Base-by-base conservation (phyloP, 768 basidiomycete species). In the Lyophyllum atratum region DNA sequence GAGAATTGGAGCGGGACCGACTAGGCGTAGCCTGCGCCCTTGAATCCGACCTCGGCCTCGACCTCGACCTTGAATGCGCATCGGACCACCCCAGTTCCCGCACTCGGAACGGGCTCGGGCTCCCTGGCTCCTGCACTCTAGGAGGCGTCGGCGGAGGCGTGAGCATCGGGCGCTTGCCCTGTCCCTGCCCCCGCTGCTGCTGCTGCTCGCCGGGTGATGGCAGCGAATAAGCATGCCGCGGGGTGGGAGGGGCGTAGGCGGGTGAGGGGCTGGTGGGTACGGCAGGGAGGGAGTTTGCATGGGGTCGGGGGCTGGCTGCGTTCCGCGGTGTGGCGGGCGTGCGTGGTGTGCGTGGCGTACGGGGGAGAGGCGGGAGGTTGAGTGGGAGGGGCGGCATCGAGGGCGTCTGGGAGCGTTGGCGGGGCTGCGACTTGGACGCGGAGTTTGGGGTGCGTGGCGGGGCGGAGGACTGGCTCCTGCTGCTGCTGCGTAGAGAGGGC, bases 61-160 rank as follows among this genome's bases (percentile, higher is more conserved):
- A 29, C 50, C 50, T 42, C 50, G 28, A 49, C 19, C 40, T 19
- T 6, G 40, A 19, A 42, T 37, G 34, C 34, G 14, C 14, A 4
- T 4, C 34, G 8, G 8, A 26, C 25, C 14, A n/a, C 2, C 25
- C 40, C 2, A 44, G 12, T 24, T 45, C 52, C 19, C 40, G 2
- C 17, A 45, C 21, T 12, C 43, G n/a, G 21, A 45, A 54, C 19
- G 49, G 56, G 31, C 43, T 52, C 56, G 31, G 44, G 14, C 50
- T 24, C 25, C n/a, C n/a, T n/a, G n/a, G n/a, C n/a, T n/a, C n/a
- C n/a, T n/a, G n/a, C n/a, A n/a, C n/a, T n/a, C 67, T 63, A 5
- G 70, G 63, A 10, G 75, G 69, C 22, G 73, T 69, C 33, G 72
- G 57, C 9, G 70, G 64, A 21, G 67, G 67, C 37, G 67, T 66